These are phyloP conservation scores for Zostera marina DNA, from an alignment of 116 monocot genomes.

Conservation along the genomic window DNA sequence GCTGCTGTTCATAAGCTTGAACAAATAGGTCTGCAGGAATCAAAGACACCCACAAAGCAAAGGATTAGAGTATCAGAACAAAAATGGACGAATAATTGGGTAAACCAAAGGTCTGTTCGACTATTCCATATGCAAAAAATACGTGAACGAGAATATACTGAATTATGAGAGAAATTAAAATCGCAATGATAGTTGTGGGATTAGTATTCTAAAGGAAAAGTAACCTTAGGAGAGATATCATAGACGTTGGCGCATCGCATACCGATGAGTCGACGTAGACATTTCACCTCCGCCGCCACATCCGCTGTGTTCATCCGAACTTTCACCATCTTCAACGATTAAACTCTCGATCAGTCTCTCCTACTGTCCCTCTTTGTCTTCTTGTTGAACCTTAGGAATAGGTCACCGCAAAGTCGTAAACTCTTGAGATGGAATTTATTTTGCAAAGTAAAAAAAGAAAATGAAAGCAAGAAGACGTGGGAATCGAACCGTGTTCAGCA, in stretches of 20 bases:
- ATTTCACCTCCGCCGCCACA: constrained; percentile 97
- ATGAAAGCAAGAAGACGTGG: too few relatives aligned
- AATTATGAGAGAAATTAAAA: too few relatives aligned
- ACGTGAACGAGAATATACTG: neutral
- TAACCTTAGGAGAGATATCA: constrained; percentile 92
- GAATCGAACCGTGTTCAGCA: too few relatives aligned
- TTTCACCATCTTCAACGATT: constrained; percentile 66
- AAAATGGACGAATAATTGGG: too few relatives aligned
- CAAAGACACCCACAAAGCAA: neutral
- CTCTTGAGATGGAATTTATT: too few relatives aligned
- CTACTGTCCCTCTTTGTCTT: too few relatives aligned
- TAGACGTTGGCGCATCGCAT: constrained; percentile 99
- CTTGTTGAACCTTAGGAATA: too few relatives aligned
- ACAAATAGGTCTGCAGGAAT: constrained; percentile 63
- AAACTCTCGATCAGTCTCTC: too few relatives aligned
- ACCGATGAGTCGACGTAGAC: constrained; percentile 91
- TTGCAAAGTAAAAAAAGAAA: too few relatives aligned
- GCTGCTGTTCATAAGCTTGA: constrained; percentile 99
- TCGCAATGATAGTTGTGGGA: neutral
- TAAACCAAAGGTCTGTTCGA: too few relatives aligned
- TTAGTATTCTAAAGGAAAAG: neutral
- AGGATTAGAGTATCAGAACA: neutral
- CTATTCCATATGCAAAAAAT: too few relatives aligned
- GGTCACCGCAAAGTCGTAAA: too few relatives aligned
- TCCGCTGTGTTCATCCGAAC: constrained; percentile 99